Conservation (phyloP, 1,139 yeast genomes). For the Hyphopichia fennica region DNA sequence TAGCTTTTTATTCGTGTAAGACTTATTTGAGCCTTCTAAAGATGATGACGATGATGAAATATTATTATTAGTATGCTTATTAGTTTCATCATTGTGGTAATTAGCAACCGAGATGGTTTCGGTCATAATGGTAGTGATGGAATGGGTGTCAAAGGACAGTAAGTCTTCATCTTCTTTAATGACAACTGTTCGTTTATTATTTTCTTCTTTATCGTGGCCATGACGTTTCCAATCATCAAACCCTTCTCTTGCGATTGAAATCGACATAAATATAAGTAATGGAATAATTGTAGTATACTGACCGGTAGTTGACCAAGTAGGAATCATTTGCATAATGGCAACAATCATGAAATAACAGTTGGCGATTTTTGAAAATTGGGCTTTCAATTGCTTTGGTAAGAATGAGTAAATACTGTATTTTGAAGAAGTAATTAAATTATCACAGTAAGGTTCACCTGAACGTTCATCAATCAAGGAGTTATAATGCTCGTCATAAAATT, state of each 20-base stretch:
- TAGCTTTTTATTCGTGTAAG: slow-evolving; percentile 22
- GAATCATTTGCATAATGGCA: slow-evolving; percentile 92
- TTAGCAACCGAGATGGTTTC: slow-evolving; percentile 27
- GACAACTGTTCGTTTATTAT: slow-evolving; percentile 56
- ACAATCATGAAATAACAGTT: slow-evolving; percentile 83
- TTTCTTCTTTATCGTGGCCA: slow-evolving; percentile 81
- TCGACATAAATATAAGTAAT: slow-evolving; percentile 78
- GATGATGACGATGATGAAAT: slow-evolving; percentile 9
- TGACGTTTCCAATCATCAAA: slow-evolving; percentile 91
- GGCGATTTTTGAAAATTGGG: slow-evolving; percentile 91
- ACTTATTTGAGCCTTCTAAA: neutral
- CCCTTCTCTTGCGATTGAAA: slow-evolving; percentile 90
- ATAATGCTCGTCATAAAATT: slow-evolving; percentile 23
- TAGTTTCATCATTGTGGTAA: neutral
- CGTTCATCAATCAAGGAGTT: slow-evolving; percentile 63
- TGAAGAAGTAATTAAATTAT: slow-evolving; percentile 80
- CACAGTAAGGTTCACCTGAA: slow-evolving; percentile 57
- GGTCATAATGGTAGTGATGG: slow-evolving; percentile 37
- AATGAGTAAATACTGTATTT: slow-evolving; percentile 81
- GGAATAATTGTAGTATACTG: slow-evolving; percentile 95
- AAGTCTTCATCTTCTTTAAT: slow-evolving; percentile 31
- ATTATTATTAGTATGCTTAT: neutral
- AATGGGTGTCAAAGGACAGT: slow-evolving; percentile 34
- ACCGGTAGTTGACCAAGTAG: slow-evolving; percentile 97
- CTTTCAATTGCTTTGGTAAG: slow-evolving; percentile 81